A percentile compares a stretch with the other conserved stretches of the same genome.
phyloP scores from a whole-genome alignment of 148 eudicot genomes.

The Rhododendron ferrugineum region DNA sequence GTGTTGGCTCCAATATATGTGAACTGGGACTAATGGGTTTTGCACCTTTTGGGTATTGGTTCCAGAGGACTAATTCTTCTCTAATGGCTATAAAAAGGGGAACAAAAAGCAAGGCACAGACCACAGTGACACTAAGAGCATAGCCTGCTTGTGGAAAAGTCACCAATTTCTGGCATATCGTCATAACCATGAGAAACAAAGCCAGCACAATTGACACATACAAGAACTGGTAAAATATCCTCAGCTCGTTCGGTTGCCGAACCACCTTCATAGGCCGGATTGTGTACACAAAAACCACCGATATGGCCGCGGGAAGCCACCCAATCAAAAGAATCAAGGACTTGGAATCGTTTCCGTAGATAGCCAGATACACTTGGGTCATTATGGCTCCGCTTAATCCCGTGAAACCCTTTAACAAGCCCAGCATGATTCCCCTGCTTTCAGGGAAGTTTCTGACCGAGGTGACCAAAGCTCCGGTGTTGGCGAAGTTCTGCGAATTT shows the following conservation, averaged over 20 bases:
- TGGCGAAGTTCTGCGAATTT: conserved; percentile 16
- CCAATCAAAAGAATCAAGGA: conserved; percentile 15
- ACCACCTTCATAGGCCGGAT: conserved; percentile 7
- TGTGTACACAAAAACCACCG: conserved; percentile 12
- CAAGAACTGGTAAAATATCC: conserved; percentile 6
- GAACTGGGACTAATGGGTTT: not conserved
- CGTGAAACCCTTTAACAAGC: conserved; percentile 7
- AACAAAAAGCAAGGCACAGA: conserved; percentile 11
- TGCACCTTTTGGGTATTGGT: not conserved
- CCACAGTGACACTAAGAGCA: conserved; percentile 14
- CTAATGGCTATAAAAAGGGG: conserved; percentile 3
- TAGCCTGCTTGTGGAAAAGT: conserved; percentile 11
- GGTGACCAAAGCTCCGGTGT: conserved; percentile 16
- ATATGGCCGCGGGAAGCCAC: conserved; percentile 17
- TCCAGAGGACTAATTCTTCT: conserved; percentile 12
- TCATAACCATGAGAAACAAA: conserved; percentile 13
- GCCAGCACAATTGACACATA: conserved; percentile 12
- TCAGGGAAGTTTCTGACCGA: conserved; percentile 17
- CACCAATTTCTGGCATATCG: conserved; percentile 7
- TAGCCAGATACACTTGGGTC: conserved; percentile 10
- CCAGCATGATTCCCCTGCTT: conserved; percentile 12
- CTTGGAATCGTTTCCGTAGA: conserved; percentile 15
- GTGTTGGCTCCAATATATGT: not conserved
- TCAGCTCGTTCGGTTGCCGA: conserved; percentile 3
- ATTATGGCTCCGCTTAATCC: conserved; percentile 18